These are phyloP conservation scores for Helminthosporium solani DNA, from an alignment of 2,329 filamentous ascomycete genomes.

Conservation along the genomic window DNA sequence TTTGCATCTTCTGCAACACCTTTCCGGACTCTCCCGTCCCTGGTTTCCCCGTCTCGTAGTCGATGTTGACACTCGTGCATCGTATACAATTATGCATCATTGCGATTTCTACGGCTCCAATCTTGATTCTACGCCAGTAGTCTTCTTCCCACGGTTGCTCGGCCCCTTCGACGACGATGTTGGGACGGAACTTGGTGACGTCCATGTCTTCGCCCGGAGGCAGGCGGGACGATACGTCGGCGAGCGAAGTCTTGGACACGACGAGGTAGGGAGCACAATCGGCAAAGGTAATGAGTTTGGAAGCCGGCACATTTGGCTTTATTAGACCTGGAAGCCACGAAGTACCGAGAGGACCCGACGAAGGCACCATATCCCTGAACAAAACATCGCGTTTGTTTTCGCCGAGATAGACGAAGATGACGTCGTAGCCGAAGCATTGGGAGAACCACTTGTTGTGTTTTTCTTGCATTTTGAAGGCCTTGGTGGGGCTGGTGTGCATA, in stretches of 20 bases:
- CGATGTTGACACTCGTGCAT: slow-evolving; percentile 51
- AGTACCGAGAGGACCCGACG: slow-evolving; percentile 6
- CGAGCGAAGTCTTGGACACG: slow-evolving; percentile 68
- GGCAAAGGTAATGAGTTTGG: slow-evolving; percentile 62
- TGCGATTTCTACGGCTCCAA: slow-evolving; percentile 36
- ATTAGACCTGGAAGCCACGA: slow-evolving; percentile 27
- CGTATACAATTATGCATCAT: slow-evolving; percentile 50
- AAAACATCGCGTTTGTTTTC: slow-evolving; percentile 44
- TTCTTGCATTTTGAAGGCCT: slow-evolving; percentile 46
- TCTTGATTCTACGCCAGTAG: slow-evolving; percentile 45
- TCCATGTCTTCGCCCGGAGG: slow-evolving; percentile 43
- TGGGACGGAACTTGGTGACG: slow-evolving; percentile 50
- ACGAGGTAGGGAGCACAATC: slow-evolving; percentile 77
- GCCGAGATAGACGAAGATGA: slow-evolving; percentile 48
- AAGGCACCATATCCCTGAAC: slow-evolving; percentile 36
- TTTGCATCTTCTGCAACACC: slow-evolving; percentile 49
- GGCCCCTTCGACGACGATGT: slow-evolving; percentile 48
- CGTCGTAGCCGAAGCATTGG: slow-evolving; percentile 46
- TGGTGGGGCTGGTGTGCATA: slow-evolving; percentile 48
- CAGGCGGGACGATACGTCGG: slow-evolving; percentile 57
- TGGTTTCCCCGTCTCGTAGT: slow-evolving; percentile 47
- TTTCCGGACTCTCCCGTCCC: slow-evolving; percentile 41
- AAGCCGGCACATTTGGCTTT: slow-evolving; percentile 10
- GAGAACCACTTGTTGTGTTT: slow-evolving; percentile 49
- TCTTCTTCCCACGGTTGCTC: slow-evolving; percentile 48